phyloP scores from a whole-genome alignment of 1,284 basidiomycete genomes.

The Cutaneotrichosporon spelunceum region DNA sequence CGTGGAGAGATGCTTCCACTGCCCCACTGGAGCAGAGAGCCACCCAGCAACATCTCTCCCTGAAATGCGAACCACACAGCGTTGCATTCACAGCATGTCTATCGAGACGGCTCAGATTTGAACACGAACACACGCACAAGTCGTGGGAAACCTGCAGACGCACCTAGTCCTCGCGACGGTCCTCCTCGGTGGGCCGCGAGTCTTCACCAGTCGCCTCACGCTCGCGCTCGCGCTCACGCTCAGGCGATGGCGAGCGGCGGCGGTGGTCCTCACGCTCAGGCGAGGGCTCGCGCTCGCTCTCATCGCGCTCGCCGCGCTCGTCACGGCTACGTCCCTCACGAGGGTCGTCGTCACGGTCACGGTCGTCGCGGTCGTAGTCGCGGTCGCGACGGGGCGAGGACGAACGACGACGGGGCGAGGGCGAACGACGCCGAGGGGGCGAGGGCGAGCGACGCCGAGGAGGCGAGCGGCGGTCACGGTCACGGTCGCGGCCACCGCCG shows the following conservation, averaged over 20 bases:
- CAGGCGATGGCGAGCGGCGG: constrained; percentile 15
- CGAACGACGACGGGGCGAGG: constrained; percentile 27
- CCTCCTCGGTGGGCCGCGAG: constrained; percentile 14
- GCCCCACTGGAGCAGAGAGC: too few species aligned
- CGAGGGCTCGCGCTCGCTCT: constrained; percentile 8
- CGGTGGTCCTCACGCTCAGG: constrained; percentile 37
- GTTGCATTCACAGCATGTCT: not conserved
- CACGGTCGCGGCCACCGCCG: constrained; percentile 12
- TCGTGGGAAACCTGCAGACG: not conserved
- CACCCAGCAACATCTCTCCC: not conserved
- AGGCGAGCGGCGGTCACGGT: constrained; percentile 19
- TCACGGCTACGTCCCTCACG: constrained; percentile 19
- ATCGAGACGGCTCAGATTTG: not conserved
- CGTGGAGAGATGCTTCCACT: too few species aligned
- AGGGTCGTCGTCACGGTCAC: constrained; percentile 32
- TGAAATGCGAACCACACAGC: not conserved
- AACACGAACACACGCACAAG: not conserved
- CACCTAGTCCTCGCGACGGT: constrained; percentile 25
- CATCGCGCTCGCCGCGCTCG: constrained; percentile 9
- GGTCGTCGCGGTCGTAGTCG: constrained; percentile 26
- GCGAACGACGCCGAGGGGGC: constrained; percentile 34
- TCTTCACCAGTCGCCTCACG: constrained; percentile 8
- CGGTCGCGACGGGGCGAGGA: constrained; percentile 35
- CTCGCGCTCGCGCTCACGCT: not conserved
- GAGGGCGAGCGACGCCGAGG: constrained; percentile 14